Conservation (phyloP, 2,329 filamentous ascomycete species). For the Raffaelea arxii region DNA sequence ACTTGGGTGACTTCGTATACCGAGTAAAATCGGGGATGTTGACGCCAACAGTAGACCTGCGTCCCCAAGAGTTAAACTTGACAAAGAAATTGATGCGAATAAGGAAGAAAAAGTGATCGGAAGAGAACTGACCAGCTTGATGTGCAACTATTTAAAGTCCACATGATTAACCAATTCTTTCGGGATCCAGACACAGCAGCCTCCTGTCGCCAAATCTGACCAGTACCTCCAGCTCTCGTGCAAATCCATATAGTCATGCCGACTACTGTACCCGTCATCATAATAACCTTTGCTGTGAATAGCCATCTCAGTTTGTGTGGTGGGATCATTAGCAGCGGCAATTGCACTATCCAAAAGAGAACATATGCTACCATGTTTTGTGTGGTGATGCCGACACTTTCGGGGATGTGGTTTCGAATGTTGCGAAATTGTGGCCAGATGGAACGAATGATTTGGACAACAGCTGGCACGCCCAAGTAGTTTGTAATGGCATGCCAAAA, state of each 20-base stretch:
- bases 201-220: conserved; percentile 2
- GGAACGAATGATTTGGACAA: conserved; percentile 21
- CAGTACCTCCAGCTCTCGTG: conserved; percentile 35
- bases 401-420: conserved; percentile 30
- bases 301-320: conserved; percentile 37
- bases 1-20: conserved; percentile 24
- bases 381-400: conserved; percentile 34
- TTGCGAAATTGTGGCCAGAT: conserved; percentile 31
- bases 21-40: conserved; percentile 36
- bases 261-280: not conserved
- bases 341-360: conserved; percentile 38
- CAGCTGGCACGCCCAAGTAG: conserved; percentile 20
- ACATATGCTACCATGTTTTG: conserved; percentile 41
- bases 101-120: not conserved
- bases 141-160: not conserved
- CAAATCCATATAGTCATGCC: conserved; percentile 63
- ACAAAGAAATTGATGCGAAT: not conserved
- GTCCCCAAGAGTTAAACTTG: too few relatives aligned
- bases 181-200: not conserved
- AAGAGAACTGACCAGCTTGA: not conserved
- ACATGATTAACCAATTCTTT: conserved; percentile 22
- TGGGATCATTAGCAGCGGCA: conserved; percentile 40
- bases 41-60: conserved; percentile 29
- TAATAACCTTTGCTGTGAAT: conserved; percentile 27
- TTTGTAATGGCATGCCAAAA: conserved; percentile 26